Evolutionary conservation across 176 grass and related monocot species (phyloP), one percentile per base, ranked within the genome.

Genomic region (Carex kokanica): DNA sequence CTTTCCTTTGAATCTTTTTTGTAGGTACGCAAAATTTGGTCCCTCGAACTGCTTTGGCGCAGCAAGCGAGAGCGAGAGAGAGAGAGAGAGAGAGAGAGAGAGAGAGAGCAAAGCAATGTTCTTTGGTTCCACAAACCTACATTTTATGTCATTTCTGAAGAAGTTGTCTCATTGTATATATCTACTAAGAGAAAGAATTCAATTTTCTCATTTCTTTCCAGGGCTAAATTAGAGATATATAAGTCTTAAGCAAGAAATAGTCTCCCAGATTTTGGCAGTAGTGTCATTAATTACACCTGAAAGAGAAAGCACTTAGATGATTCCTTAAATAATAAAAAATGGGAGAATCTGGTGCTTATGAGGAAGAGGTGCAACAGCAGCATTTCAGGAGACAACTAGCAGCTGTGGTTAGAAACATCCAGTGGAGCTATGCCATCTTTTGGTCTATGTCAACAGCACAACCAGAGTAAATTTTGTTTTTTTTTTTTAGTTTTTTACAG

Each of bases 381-480:
- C 74, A 53, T 5, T 81, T 95, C 59, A 91, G 88, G 70, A 86
- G 49, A 65, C 93, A 89, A 82, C 90, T 98, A 63, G 92, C 88
- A 59, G 89, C 92, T 23, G 80, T 88, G 2, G 89, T 81, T 47
- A 95, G 91, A 83, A 90, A 86, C 69, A 88, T 86, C 63, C 86
- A 89, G 70, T 98, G 96, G 96, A 98, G 59, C 27, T 98, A 98
- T 63, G 89, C 91, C 29, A 41, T 98, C 64, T 98, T 98, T 84
- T 98, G 96, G 93, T 93, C 91, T 34, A 64, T 85, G 64, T 88
- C 92, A 63, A 78, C 60, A 75, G 81, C 79, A 11, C 88, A 85
- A 31, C 82, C 85, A 81, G 91, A 90, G 92, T 98, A 95, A 84
- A 38, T 2, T 13, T 72, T n/a, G n/a, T 34, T 55, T 29, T n/a